Evolutionary conservation across 345 rosid species (phyloP).

Genomic region (Camelina sativa): DNA sequence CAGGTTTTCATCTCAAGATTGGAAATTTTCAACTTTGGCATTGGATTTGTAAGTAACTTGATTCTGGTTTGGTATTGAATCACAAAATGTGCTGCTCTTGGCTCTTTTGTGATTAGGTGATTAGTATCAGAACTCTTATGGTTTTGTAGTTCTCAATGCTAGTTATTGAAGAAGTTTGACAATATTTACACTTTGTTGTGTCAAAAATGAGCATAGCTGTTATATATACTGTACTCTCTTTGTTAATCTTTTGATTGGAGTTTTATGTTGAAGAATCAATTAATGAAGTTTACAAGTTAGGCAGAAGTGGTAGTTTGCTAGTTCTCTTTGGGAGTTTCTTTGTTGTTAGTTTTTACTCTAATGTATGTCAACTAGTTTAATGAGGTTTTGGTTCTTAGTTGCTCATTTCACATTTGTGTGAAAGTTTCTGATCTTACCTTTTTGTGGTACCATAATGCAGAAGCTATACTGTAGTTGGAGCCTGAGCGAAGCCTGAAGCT

Average conservation of each 20-base stretch:
- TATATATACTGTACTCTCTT: background rate
- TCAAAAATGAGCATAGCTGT: background rate
- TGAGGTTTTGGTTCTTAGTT: background rate
- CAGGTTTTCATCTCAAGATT: constrained; percentile 30
- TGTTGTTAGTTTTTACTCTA: background rate
- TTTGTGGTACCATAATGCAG: constrained; percentile 25
- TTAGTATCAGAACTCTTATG: background rate
- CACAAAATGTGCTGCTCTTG: background rate
- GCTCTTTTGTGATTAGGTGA: background rate
- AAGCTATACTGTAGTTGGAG: constrained; percentile 23
- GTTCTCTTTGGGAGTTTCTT: background rate
- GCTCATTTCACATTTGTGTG: constrained; percentile 13
- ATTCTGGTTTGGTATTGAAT: constrained; percentile 22
- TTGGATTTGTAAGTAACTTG: constrained; percentile 16
- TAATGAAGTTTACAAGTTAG: constrained; percentile 3
- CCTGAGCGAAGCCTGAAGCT: constrained; percentile 34
- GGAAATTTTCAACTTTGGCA: background rate
- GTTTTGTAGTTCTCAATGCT: background rate
- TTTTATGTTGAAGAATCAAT: constrained; percentile 1
- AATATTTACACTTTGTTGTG: background rate
- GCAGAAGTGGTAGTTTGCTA: constrained; percentile 2
- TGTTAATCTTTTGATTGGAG: background rate
- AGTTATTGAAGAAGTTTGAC: background rate
- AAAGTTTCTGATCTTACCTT: constrained; percentile 23
- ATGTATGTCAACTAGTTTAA: background rate